Percentiles rank a stretch among this genome's conserved stretches.
phyloP scores from a whole-genome alignment of 768 basidiomycete genomes.

The Pulveroboletus sp. region DNA sequence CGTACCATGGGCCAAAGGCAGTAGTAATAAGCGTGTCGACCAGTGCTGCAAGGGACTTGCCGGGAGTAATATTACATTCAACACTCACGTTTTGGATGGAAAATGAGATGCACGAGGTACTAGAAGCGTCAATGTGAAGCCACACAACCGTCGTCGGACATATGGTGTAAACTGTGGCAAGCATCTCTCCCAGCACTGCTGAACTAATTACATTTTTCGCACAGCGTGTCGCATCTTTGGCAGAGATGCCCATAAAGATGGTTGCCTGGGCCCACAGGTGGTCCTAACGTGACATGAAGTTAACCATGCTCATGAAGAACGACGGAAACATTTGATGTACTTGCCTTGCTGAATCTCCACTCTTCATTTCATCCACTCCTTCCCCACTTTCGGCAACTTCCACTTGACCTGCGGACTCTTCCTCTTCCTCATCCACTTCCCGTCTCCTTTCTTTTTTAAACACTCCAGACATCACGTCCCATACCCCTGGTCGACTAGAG shows the following conservation, averaged over 20 bases:
- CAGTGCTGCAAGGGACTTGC: too few species aligned
- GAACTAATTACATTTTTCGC: slow-evolving; percentile 75
- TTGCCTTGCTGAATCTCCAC: slow-evolving; percentile 9
- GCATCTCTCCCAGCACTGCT: slow-evolving; percentile 79
- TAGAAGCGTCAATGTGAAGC: too few species aligned
- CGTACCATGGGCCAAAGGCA: too few species aligned
- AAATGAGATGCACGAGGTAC: too few species aligned
- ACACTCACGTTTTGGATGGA: too few species aligned
- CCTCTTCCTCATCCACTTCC: slow-evolving; percentile 30
- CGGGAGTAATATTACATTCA: too few species aligned
- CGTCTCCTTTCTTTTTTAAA: slow-evolving; percentile 43
- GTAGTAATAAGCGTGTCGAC: too few species aligned
- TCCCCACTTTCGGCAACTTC: neutral
- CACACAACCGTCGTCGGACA: too few species aligned
- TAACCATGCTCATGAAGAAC: neutral
- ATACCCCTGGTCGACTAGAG: slow-evolving; percentile 66
- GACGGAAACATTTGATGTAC: accelerated
- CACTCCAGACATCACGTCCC: slow-evolving; percentile 83
- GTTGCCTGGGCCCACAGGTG: slow-evolving; percentile 43
- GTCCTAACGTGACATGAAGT: slow-evolving; percentile 18
- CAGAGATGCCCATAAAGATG: slow-evolving; percentile 63
- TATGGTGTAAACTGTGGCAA: slow-evolving; percentile 81
- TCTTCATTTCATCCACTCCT: slow-evolving; percentile 16
- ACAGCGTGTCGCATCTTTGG: slow-evolving; percentile 50
- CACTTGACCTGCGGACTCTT: slow-evolving; percentile 11